These are phyloP conservation scores for Thelonectria blattea DNA, from an alignment of 2,329 filamentous ascomycete species.

Conservation along the genomic window DNA sequence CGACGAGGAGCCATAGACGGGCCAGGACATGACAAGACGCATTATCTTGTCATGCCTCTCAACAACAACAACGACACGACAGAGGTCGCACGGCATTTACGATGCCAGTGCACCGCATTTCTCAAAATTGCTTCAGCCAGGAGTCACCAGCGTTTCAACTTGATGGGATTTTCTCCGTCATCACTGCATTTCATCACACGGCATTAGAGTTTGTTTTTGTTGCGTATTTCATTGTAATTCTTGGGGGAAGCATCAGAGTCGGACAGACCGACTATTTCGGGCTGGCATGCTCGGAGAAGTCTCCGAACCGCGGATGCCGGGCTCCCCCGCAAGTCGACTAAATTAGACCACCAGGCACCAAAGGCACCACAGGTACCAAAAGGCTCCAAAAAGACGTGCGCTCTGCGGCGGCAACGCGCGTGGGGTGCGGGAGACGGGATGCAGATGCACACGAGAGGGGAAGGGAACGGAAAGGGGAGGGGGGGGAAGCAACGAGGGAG, in stretches of 20 bases:
- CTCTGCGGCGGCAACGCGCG: slow-evolving; percentile 27
- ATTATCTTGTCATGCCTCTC: too few species aligned
- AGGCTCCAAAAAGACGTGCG: neutral
- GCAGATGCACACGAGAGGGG: neutral
- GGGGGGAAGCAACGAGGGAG: slow-evolving; percentile 12
- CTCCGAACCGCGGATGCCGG: slow-evolving; percentile 28
- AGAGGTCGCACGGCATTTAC: slow-evolving; percentile 7
- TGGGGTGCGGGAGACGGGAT: slow-evolving; percentile 19
- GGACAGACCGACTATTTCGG: slow-evolving; percentile 9
- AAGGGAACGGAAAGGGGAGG: slow-evolving; percentile 11
- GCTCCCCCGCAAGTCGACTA: slow-evolving; percentile 34
- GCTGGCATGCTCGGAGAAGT: slow-evolving; percentile 26
- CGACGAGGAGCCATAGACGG: slow-evolving; percentile 26
- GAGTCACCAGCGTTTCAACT: slow-evolving; percentile 36
- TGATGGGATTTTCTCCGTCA: slow-evolving; percentile 1
- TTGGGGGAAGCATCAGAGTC: neutral
- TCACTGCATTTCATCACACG: slow-evolving; percentile 24
- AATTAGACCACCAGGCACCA: slow-evolving; percentile 24
- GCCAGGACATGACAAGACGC: too few species aligned
- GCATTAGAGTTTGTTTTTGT: slow-evolving; percentile 23
- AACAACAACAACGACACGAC: neutral
- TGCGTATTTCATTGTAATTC: slow-evolving; percentile 5
- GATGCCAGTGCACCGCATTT: slow-evolving; percentile 12
- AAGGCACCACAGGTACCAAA: neutral
- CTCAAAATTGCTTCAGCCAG: slow-evolving; percentile 32